phyloP scores from a whole-genome alignment of 208 protist species.

The Leishmania aethiopica region DNA sequence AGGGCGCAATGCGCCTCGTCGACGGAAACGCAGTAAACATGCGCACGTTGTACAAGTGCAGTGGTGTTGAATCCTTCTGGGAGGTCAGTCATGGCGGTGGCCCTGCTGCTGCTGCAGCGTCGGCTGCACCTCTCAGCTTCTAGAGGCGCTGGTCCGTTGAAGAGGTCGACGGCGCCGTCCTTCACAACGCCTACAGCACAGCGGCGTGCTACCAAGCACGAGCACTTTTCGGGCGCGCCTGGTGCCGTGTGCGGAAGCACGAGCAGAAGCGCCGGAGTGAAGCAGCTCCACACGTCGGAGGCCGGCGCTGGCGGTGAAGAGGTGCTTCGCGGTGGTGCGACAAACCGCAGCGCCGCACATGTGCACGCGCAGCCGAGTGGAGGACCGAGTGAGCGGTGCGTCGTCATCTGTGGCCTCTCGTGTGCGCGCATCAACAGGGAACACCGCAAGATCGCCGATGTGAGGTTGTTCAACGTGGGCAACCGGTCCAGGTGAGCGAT shows the following conservation, averaged over 20 bases:
- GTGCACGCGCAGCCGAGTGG: not conserved
- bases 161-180: not conserved
- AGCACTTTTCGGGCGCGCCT: not conserved
- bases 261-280: not conserved
- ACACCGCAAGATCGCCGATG: not conserved
- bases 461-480: not conserved
- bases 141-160: not conserved
- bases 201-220: not conserved
- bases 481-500: not conserved
- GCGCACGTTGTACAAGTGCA: slow-evolving; percentile 31
- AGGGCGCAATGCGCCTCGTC: slow-evolving; percentile 36
- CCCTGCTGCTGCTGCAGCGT: not conserved
- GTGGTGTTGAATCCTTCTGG: not conserved
- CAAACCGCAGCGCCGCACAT: not conserved
- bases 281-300: not conserved
- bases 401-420: not conserved
- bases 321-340: not conserved
- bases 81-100: not conserved
- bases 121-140: not conserved
- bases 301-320: not conserved
- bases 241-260: not conserved
- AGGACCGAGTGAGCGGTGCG: not conserved
- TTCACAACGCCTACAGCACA: not conserved
- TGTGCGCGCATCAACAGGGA: not conserved
- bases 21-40: slow-evolving; percentile 26